These are phyloP conservation scores for Tetradesmus lagerheimii DNA, from an alignment of 139 green algal species.

Conservation along the genomic window DNA sequence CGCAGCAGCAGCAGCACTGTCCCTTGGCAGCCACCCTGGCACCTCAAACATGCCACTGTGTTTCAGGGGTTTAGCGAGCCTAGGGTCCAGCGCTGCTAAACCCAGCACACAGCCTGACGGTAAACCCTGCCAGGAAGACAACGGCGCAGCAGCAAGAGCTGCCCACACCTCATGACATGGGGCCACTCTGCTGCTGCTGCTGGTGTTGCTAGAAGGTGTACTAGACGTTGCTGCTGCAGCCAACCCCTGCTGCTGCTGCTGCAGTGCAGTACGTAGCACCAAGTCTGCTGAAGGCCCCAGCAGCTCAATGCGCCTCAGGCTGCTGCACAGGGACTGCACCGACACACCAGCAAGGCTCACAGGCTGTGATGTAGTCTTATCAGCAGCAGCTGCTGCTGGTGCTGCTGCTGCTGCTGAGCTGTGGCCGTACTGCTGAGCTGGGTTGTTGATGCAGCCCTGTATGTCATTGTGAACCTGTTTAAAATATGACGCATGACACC, in stretches of 20 bases:
- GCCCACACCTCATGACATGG: background rate
- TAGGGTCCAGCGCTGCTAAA: conserved; percentile 47
- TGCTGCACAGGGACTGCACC: conserved; percentile 36
- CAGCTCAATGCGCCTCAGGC: conserved; percentile 55
- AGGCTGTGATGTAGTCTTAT: background rate
- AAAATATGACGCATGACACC: conserved; percentile 56
- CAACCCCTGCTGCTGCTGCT: background rate
- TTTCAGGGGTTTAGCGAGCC: conserved; percentile 28
- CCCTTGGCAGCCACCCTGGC: background rate
- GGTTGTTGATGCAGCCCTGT: background rate
- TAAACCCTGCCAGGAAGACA: conserved; percentile 1
- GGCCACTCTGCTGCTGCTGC: conserved; percentile 7
- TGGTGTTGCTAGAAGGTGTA: background rate
- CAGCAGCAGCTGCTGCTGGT: background rate
- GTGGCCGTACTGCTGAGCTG: background rate
- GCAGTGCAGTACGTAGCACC: conserved; percentile 23
- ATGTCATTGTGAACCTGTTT: conserved; percentile 38
- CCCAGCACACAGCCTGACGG: conserved; percentile 47
- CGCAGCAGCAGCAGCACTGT: background rate
- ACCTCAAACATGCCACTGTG: background rate
- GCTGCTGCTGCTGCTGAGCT: background rate
- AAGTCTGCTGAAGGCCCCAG: conserved; percentile 32
- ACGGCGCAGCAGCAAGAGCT: background rate
- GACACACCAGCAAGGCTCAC: background rate
- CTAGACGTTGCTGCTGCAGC: conserved; percentile 3